Evolutionary conservation across 345 rosid species (phyloP), one percentile per base, ranked within the genome.

Genomic region (Boechera divaricarpa): DNA sequence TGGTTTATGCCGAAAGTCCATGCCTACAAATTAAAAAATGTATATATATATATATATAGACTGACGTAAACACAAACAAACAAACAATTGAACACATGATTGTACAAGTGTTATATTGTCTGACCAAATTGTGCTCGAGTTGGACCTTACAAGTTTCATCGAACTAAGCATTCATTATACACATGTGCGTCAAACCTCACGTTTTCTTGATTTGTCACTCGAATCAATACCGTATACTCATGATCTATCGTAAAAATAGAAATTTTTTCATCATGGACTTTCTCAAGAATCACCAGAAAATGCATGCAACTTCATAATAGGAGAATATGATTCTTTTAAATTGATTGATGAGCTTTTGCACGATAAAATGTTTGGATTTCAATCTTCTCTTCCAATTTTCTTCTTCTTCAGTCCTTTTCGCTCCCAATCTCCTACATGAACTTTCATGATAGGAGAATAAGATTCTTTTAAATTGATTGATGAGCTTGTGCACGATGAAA

Each of bases 381-480:
- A 54, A 39, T 39, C 70, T 73, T 73, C 69, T 49, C 29, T 9
- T 62, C 55, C 69, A 62, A 62, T 51, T 62, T 62, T 26, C 49
- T 35, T 48, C 28, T 5, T 71, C 48, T 24, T 21, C 3, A 59
- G 12, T 59, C 49, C 16, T 24, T 47, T 47, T 18, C 15, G 5
- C 45, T 48, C 49, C 16, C 49, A 61, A 16, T 16, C 44, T 57
- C 41, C 60, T 72, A 36, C 76, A 39, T 18, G 24, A 29, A 39
- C 3, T n/a, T 63, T 73, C 5, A 21, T 21, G 1, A 21, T 21
- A 4, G 26, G 12, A 51, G 77, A 63, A 73, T 73, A 29, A 39
- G 77, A 64, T 73, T 63, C 77, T 54, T 42, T 21, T 31, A 32
- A 45, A 64, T 74, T 74, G 71, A 74, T 64, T 74, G 77, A 74